phyloP scores from a whole-genome alignment of 169 alveolate species.

The Babesia gibsoni region DNA sequence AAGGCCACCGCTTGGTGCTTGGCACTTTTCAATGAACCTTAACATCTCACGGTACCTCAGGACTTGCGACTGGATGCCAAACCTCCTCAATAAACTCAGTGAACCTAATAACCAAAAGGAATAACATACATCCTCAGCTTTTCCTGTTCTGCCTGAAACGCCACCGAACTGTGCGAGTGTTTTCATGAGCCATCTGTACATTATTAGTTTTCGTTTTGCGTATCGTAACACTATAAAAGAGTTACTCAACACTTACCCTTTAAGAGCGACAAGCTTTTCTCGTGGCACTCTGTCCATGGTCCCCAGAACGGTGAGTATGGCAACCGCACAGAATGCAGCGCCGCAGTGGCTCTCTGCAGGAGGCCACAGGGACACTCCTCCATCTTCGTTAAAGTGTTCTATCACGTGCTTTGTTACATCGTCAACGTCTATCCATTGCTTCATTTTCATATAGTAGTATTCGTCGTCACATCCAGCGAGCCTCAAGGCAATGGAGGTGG shows the following conservation, averaged over 20 bases:
- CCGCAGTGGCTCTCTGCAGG: constrained; percentile 71
- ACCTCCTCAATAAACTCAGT: constrained; percentile 20
- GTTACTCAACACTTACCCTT: constrained; percentile 41
- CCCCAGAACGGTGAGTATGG: constrained; percentile 10
- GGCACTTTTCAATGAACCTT: constrained; percentile 36
- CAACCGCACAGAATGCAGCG: constrained; percentile 69
- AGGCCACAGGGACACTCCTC: constrained; percentile 63
- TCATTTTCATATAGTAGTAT: background rate
- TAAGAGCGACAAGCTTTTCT: background rate
- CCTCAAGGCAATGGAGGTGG: constrained; percentile 8
- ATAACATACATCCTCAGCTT: constrained; percentile 72
- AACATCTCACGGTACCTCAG: constrained; percentile 24
- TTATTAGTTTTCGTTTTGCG: background rate
- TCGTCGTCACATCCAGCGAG: background rate
- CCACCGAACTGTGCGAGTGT: constrained; percentile 51
- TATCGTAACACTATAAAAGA: no score
- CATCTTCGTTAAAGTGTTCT: constrained; percentile 68
- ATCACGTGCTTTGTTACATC: constrained; percentile 10
- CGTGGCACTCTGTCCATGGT: background rate
- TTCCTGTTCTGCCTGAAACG: constrained; percentile 70
- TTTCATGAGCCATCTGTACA: constrained; percentile 49
- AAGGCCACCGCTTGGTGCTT: constrained; percentile 47
- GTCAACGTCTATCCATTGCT: constrained; percentile 13
- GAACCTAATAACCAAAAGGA: constrained; percentile 73
- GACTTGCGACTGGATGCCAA: background rate